Percentiles rank a stretch among this genome's conserved stretches.
These are phyloP conservation scores for Saturnispora galanensis DNA, from an alignment of 805 yeast species.

Conservation along the genomic window DNA sequence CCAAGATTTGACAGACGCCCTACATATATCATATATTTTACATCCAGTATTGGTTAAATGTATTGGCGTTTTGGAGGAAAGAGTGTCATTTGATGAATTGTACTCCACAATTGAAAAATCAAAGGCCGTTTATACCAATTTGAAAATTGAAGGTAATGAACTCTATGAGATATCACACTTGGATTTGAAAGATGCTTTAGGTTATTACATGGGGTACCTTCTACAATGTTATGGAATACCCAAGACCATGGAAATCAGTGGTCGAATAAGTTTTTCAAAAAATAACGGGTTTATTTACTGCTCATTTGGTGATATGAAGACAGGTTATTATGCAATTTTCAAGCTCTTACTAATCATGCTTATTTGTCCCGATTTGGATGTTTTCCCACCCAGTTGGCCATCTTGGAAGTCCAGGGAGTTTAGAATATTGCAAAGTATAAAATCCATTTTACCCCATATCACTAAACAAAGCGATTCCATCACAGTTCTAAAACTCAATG, in stretches of 20 bases:
- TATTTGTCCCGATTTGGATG: background rate
- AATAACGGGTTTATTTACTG: background rate
- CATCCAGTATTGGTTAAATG: background rate
- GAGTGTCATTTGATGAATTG: background rate
- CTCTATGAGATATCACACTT: background rate
- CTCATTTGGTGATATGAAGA: background rate
- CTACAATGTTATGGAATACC: slow-evolving; percentile 2
- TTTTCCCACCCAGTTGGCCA: slow-evolving; percentile 3
- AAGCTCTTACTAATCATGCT: background rate
- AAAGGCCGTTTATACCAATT: background rate
- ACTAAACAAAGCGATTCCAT: background rate
- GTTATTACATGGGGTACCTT: slow-evolving; percentile 1
- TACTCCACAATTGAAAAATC: background rate
- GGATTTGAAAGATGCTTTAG: slow-evolving; percentile 3
- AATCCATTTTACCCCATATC: background rate
- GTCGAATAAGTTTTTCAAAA: background rate
- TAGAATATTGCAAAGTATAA: slow-evolving; percentile 5
- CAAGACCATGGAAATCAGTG: background rate
- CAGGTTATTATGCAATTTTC: background rate
- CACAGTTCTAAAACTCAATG: background rate
- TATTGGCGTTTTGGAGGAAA: background rate
- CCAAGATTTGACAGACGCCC: background rate
- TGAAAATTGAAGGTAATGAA: background rate
- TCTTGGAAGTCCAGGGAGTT: slow-evolving; percentile 7
- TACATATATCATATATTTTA: background rate